Evolutionary conservation across 2,329 filamentous ascomycete genomes (phyloP).

Genomic region (Leptographium flavum): DNA sequence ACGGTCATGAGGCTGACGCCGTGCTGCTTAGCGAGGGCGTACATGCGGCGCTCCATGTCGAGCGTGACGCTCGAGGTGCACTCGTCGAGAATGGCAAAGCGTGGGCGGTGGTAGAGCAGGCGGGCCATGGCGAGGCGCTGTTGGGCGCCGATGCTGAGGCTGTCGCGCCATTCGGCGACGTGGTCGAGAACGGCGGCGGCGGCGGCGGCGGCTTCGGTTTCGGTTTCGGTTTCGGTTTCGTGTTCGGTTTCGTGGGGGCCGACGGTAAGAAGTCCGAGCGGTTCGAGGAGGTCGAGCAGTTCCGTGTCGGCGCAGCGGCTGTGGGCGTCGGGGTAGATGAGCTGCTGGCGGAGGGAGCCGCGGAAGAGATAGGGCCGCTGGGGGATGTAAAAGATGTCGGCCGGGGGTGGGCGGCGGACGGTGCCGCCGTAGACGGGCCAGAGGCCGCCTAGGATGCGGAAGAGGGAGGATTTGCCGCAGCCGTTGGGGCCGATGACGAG

Average conservation of each 20-base stretch:
- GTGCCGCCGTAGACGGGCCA: conserved; percentile 97
- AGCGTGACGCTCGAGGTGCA: conserved; percentile 93
- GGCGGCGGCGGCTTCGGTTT: no score
- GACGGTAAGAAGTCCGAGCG: conserved; percentile 80
- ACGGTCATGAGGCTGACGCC: conserved; percentile 97
- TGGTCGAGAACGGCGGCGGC: conserved; percentile 70
- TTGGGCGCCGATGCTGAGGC: conserved; percentile 81
- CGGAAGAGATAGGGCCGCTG: conserved; percentile 88
- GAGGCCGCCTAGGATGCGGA: conserved; percentile 87
- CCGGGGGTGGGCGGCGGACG: conserved; percentile 80
- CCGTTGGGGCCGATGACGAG: conserved; percentile 94
- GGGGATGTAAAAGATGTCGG: conserved; percentile 95
- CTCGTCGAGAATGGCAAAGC: conserved; percentile 93
- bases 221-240: no score
- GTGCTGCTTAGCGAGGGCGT: conserved; percentile 82
- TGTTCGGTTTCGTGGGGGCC: no score
- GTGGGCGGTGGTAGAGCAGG: conserved; percentile 82
- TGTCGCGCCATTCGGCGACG: conserved; percentile 92
- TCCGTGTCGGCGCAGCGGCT: conserved; percentile 72
- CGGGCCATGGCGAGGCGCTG: conserved; percentile 95
- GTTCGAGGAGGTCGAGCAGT: conserved; percentile 59
- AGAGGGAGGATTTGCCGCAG: conserved; percentile 90
- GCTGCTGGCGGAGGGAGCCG: conserved; percentile 86
- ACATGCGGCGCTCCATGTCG: conserved; percentile 91
- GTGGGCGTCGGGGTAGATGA: conserved; percentile 88